Evolutionary conservation across 139 green algal species (phyloP), one percentile per base, ranked within the genome.

Genomic region (Pseudopediastrum boryanum): DNA sequence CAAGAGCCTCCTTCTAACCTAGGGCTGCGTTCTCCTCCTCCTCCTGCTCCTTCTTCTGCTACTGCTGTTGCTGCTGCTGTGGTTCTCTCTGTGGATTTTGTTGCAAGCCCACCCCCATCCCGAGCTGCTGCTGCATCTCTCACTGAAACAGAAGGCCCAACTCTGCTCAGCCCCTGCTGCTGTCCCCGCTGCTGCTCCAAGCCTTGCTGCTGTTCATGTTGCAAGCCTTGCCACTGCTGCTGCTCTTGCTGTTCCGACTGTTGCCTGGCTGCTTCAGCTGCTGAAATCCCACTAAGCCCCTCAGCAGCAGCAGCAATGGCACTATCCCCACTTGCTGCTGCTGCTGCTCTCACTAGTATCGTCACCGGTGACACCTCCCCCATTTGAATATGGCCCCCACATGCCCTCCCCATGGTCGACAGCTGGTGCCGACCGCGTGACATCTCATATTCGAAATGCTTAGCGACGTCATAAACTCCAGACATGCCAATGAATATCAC

Each of bases 401-500:
- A 54, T 0, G 90, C 90, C 0, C 90, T 77, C 64, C 81, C 80
- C 90, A 95, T 95, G 7, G 90, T 94, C 25, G 83, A 90, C 50
- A 93, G 77, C 31, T 77, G 52, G 44, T 84, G 59, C 36, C 93
- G 86, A 13, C 80, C 83, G 4, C 87, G 73, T 7, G 12, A 7
- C 42, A 64, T 67, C 71, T 95, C 90, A 46, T 92, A 95, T 61
- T 88, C 78, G 66, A 87, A 92, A 64, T 95, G 90, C 51, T 84
- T 77, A 2, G 54, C 77, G 25, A 95, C 86, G 77, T 95, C 86
- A 75, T 94, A 94, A n/a, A 94, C 85, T 0, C 86, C 89, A 19
- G 84, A 79, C 82, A 91, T 91, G 35, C 81, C 63, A 6, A 93
- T 70, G 33, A 88, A 85, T 16, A 72, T 19, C 23, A 50, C 41